phyloP scores from a whole-genome alignment of 208 protist species.

The Trypanosoma conorhini region DNA sequence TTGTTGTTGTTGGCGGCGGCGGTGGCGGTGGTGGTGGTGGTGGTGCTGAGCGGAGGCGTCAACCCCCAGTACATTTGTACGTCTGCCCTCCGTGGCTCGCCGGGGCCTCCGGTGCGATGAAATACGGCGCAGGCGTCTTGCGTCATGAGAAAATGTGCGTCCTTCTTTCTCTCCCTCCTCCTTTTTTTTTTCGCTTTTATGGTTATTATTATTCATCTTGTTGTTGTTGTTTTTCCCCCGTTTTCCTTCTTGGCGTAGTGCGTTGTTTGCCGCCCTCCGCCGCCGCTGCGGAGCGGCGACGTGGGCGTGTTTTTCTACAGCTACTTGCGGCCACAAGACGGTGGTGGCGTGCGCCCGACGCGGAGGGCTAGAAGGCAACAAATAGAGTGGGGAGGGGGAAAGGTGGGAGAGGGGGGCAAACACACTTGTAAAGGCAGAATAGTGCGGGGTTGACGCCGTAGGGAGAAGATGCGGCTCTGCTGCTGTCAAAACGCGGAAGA shows the following conservation, averaged over 20 bases:
- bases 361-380: neutral
- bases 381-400: slow-evolving; percentile 1
- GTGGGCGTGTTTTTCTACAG: neutral
- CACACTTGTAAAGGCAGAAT: slow-evolving; percentile 11
- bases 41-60: no score
- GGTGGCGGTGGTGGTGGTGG: no score
- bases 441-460: slow-evolving; percentile 33
- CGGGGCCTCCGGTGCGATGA: no score
- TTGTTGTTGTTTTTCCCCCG: slow-evolving; percentile 10
- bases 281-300: neutral
- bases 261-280: neutral
- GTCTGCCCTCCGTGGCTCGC: no score
- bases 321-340: neutral
- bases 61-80: no score
- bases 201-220: slow-evolving; percentile 16
- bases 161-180: neutral
- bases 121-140: no score
- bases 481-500: slow-evolving; percentile 42
- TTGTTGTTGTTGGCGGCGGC: no score
- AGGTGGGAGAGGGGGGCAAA: no score
- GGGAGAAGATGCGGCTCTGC: slow-evolving; percentile 30
- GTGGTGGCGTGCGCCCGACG: neutral
- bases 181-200: neutral
- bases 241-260: slow-evolving; percentile 14
- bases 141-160: neutral